Base-by-base conservation (phyloP, 1,139 yeast genomes). In the Protomyces inundatus region DNA sequence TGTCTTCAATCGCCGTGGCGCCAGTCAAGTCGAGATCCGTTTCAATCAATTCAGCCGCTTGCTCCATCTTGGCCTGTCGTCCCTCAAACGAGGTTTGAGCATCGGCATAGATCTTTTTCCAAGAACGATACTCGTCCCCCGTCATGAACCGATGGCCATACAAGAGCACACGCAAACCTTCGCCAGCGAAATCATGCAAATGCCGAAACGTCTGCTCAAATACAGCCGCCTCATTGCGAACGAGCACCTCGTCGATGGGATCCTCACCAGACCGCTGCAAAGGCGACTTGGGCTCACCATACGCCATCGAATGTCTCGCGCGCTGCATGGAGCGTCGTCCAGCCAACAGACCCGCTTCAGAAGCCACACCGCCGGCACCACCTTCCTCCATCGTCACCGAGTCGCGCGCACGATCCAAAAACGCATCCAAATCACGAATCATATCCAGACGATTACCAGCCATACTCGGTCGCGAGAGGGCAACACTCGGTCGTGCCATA, bases 1-100 rank as follows among this genome's bases (percentile, higher is more conserved):
- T 95, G 73, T 95, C 99, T 74, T 95, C 99, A 68, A 95, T 93
- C 0, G 98, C 98, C 2, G 98, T 90, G 1, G 97, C 97, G 6
- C 98, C 98, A 12, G 87, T 75, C 23, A 93, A 76, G 65, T 82
- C 86, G 54, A 93, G 77, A 37, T 82, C 80, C 10, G 73, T 75
- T 73, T 95, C 99, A 65, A 93, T 78, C 64, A 79, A 73, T 53
- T 82, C 87, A 30, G 98, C 98, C 6, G 85, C 83, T 40, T 78
- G 77, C 68, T 89, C 96, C 55, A 91, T 84, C 69, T 84, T 80
- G 58, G 77, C 74, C 3, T 84, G 80, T 59, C 98, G 82, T 68
- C 90, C 82, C 0, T 77, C 80, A 55, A 93, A 76, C 3, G 96
- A 82, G 0, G 91, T 85, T 70, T 89, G 86, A 0, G 98, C 98